These are phyloP conservation scores for Euphorbia lathyris DNA, from an alignment of 345 rosid genomes.

Conservation along the genomic window DNA sequence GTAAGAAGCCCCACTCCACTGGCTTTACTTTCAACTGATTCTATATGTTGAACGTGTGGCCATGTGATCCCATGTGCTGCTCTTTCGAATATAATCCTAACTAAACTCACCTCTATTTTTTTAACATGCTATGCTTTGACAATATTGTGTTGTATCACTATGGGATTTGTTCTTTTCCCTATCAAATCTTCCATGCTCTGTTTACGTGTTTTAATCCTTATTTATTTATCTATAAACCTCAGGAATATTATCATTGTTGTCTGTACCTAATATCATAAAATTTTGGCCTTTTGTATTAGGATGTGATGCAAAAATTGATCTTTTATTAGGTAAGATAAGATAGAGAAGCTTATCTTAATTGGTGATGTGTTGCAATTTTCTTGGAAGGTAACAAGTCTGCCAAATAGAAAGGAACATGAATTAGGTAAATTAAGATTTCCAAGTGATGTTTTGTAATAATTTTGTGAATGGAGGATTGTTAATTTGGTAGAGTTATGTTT, in stretches of 20 bases:
- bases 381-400: constrained; percentile 2
- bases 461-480: background rate
- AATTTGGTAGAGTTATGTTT: background rate
- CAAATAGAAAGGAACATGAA: constrained; percentile 25
- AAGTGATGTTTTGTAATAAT: constrained; percentile 5
- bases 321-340: background rate
- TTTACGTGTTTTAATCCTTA: background rate
- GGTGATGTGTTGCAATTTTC: constrained; percentile 3
- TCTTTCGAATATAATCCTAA: constrained; percentile 12
- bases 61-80: constrained; percentile 38
- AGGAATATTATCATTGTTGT: background rate
- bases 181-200: constrained; percentile 13
- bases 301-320: background rate
- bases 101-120: background rate
- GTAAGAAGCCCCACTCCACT: constrained; percentile 15
- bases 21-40: constrained; percentile 21
- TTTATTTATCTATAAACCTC: background rate
- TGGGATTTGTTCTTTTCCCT: background rate
- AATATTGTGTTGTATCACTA: constrained; percentile 13
- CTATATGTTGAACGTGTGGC: constrained; percentile 27
- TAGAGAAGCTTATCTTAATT: constrained; percentile 10
- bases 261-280: background rate
- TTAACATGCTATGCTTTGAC: constrained; percentile 16
- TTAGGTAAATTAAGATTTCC: constrained; percentile 20
- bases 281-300: background rate